phyloP scores from a whole-genome alignment of 345 rosid genomes.

The Euphorbia peplus region DNA sequence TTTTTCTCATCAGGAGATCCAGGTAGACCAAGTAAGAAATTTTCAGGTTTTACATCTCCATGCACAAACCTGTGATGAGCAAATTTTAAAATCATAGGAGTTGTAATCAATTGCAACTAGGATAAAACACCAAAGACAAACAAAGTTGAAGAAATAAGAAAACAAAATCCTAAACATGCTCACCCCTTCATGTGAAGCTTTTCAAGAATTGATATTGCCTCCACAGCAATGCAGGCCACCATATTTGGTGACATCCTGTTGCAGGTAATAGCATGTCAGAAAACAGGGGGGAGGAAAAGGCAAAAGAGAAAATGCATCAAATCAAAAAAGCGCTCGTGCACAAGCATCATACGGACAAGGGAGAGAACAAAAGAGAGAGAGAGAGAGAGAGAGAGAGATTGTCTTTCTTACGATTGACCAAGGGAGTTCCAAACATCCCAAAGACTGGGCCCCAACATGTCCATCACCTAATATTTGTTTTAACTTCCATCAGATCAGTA shows the following conservation, averaged over 20 bases:
- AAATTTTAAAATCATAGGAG: background rate
- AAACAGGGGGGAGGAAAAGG: background rate
- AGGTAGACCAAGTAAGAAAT: constrained; percentile 35
- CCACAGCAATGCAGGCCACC: constrained; percentile 38
- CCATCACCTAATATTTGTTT: constrained; percentile 28
- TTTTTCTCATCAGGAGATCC: constrained; percentile 32
- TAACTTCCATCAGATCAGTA: constrained; percentile 8
- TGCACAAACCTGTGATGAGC: constrained; percentile 28
- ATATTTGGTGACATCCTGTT: constrained; percentile 29
- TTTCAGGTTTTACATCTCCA: constrained; percentile 36
- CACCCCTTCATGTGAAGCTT: constrained; percentile 32
- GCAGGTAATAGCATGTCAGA: constrained; percentile 3
- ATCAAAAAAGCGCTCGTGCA: background rate
- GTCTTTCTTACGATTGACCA: constrained; percentile 26
- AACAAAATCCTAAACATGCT: background rate
- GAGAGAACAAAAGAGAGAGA: background rate
- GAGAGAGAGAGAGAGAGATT: background rate
- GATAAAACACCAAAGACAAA: background rate
- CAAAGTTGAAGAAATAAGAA: background rate
- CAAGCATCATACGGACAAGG: background rate
- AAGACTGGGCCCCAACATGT: constrained; percentile 34
- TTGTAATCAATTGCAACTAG: background rate
- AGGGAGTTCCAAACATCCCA: constrained; percentile 37
- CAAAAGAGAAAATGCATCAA: background rate
- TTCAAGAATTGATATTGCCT: constrained; percentile 36